A percentile compares a stretch with the other conserved stretches of the same genome.
Conservation (phyloP, 768 basidiomycete genomes). For the Leccinellum rugosiceps region DNA sequence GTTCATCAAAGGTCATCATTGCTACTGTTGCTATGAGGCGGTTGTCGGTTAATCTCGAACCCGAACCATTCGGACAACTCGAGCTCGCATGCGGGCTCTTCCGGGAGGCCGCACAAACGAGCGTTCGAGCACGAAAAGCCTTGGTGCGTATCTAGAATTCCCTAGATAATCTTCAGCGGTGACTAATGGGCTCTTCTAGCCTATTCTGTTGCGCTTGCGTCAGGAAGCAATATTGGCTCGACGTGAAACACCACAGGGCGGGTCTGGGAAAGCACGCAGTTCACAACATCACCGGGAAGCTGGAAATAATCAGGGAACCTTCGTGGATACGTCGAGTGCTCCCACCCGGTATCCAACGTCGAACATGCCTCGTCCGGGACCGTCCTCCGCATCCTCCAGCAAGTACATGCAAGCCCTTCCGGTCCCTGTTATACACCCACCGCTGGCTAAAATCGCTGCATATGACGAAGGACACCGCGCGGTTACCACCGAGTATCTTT, state of each 20-base stretch:
- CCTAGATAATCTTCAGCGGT: background rate
- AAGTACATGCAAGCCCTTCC: background rate
- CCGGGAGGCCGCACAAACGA: conserved; percentile 40
- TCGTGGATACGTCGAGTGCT: conserved; percentile 15
- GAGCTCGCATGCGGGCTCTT: conserved; percentile 48
- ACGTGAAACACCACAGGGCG: conserved; percentile 11
- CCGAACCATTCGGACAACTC: conserved; percentile 45
- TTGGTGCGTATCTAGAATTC: conserved; percentile 30
- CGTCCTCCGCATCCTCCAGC: background rate
- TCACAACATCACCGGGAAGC: conserved; percentile 30
- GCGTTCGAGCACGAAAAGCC: conserved; percentile 47
- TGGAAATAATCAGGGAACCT: conserved; percentile 33
- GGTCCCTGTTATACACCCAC: background rate
- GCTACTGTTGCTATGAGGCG: conserved; percentile 52
- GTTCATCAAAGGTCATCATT: conserved; percentile 42
- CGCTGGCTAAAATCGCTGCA: background rate
- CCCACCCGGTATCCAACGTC: background rate
- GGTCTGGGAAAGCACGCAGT: conserved; percentile 2
- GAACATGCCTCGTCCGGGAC: background rate
- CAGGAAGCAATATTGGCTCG: conserved; percentile 38
- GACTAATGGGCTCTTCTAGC: conserved; percentile 27
- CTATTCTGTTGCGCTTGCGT: conserved; percentile 44
- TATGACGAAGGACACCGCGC: background rate
- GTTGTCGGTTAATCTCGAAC: conserved; percentile 41
- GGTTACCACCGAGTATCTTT: conserved; percentile 28